Percentiles rank a stretch among this genome's conserved stretches.
These are phyloP conservation scores for Chlorella variabilis DNA, from an alignment of 163 green algal genomes.

Conservation along the genomic window DNA sequence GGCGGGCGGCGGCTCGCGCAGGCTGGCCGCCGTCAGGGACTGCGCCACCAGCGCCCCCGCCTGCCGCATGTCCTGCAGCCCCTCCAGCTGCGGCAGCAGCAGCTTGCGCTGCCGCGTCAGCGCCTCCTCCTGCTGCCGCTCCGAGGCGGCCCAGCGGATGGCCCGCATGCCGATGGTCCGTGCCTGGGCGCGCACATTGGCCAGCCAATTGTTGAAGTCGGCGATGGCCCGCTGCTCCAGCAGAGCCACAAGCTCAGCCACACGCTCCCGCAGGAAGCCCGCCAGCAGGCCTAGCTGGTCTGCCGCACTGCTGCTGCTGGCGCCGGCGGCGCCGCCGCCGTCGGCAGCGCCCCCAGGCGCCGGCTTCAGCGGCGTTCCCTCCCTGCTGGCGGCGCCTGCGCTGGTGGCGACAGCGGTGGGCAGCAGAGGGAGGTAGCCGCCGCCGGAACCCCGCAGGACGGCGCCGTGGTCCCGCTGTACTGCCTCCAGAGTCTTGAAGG, in stretches of 20 bases:
- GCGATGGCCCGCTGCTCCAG: constrained; percentile 44
- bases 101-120: constrained; percentile 46
- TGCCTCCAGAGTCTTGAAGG: constrained; percentile 27
- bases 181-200: constrained; percentile 50
- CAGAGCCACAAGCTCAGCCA: constrained; percentile 34
- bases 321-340: not conserved
- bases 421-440: not conserved
- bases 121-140: constrained; percentile 39
- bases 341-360: not conserved
- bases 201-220: constrained; percentile 61
- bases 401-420: not conserved
- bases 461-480: constrained; percentile 27
- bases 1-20: not conserved
- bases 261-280: constrained; percentile 29
- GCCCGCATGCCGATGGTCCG: constrained; percentile 45
- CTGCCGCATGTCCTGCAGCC: not conserved
- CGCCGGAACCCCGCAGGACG: not conserved
- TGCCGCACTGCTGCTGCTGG: not conserved
- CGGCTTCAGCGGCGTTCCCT: constrained; percentile 12
- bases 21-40: not conserved
- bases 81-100: constrained; percentile 26
- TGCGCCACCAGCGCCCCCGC: constrained; percentile 26
- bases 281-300: constrained; percentile 44
- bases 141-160: constrained; percentile 38
- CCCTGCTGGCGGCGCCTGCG: not conserved